Conservation (phyloP, 2,329 filamentous ascomycete species). For the Cladosporium sp. region DNA sequence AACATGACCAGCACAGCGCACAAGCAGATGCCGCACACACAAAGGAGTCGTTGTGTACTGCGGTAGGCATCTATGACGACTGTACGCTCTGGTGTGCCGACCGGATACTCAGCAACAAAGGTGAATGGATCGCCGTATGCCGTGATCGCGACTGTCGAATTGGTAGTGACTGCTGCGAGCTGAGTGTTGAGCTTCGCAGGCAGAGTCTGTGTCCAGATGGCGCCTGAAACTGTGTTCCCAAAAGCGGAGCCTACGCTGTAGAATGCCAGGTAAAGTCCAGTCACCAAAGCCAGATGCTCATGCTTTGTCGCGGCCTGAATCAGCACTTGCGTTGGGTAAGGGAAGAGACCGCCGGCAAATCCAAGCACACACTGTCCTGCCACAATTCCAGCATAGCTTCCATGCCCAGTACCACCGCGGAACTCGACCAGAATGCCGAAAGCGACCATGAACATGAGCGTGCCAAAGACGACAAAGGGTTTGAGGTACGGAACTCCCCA, state of each 20-base stretch:
- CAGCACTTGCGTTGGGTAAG: conserved; percentile 52
- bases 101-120: conserved; percentile 40
- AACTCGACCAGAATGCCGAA: conserved; percentile 65
- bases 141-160: conserved; percentile 41
- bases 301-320: conserved; percentile 54
- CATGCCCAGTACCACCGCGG: conserved; percentile 52
- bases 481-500: conserved; percentile 59
- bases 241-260: conserved; percentile 61
- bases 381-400: conserved; percentile 58
- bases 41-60: conserved; percentile 49
- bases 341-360: conserved; percentile 63
- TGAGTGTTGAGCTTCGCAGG: conserved; percentile 46
- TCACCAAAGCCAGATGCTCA: conserved; percentile 63
- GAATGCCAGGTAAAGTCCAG: conserved; percentile 57
- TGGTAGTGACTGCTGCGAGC: conserved; percentile 33
- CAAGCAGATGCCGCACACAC: conserved; percentile 53
- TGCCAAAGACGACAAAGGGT: conserved; percentile 62
- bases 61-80: conserved; percentile 48
- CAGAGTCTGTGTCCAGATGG: conserved; percentile 57
- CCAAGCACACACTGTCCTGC: conserved; percentile 64
- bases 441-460: conserved; percentile 62
- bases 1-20: conserved; percentile 50
- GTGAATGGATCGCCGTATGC: conserved; percentile 47
- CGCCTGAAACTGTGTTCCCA: conserved; percentile 58
- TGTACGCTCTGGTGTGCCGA: conserved; percentile 47